Base-by-base conservation (phyloP, 2,329 filamentous ascomycete genomes). In the Sclerotinia minor region DNA sequence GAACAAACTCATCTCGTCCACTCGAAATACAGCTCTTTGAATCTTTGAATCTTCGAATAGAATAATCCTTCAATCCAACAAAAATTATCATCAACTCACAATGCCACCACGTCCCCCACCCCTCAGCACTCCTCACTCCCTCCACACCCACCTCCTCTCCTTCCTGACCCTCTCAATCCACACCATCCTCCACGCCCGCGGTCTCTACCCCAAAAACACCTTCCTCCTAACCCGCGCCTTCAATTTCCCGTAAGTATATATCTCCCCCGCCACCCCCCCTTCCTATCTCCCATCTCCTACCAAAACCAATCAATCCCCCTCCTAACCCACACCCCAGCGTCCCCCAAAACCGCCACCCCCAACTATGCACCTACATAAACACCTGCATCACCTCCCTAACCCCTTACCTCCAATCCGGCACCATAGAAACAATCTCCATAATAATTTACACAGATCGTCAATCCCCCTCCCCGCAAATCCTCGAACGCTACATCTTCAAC, bases 131-230 rank as follows among this genome's bases (percentile, higher is more conserved):
- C 65, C 70, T 50, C 68, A 72, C 69, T 79, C 81, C 60, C 81
- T 88, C 5, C 72, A 80, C 87, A 71, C 78, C 81, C 67, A 84
- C 85, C 67, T 87, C 91, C 76, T 84, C 83, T 71, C 85, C 76
- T 91, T 92, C 79, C 83, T 92, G 59, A 87, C 85, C 69, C 87
- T 89, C 66, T 85, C 87, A 69, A 86, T 89, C 70, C 89, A 92
- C 77, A 89, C 89, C 68, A 87, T 92, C 72, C 83, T 92, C 68
- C 89, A 87, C 78, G 83, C 89, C 55, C 87, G 89, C 71, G 78
- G 80, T 67, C 84, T 92, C 73, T 92, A 92, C 75, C 89, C 89
- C 2, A 79, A 80, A 65, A 80, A 82, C 49, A 86, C 88, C n/a
- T 92, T 92, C 78, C 81, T 89, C 57, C 83, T 85, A 53, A 84